Base-by-base conservation (phyloP, 148 eudicot species). In the Polygonum maritimum region DNA sequence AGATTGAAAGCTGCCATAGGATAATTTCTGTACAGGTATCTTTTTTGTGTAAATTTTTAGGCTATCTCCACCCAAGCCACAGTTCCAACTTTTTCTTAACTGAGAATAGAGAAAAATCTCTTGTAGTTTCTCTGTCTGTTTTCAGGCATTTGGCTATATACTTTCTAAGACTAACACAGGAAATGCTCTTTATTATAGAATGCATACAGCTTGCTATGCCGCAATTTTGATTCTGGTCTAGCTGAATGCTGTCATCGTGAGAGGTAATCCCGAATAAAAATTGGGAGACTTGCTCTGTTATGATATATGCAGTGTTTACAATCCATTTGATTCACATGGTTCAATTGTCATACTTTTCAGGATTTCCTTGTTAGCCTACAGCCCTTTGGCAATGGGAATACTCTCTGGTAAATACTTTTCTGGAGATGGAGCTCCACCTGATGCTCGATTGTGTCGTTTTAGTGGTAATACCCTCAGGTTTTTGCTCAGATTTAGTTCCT, bases 341-440 rank as follows among this genome's bases (percentile, higher is more conserved):
- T 73, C 58, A 47, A 48, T 47, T 47, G 14, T 75, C 75, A 67
- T 65, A 8, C 58, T 63, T 58, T 33, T 73, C 82, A 93, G 97
- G 79, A 77, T 91, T 47, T 86, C 79, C 83, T 84, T 93, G 84
- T 85, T 91, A 87, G 98, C 91, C 26, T 91, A 93, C 82, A 93
- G 97, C 81, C 98, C 98, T 76, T 78, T 91, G 88, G 98, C 98
- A 41, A 93, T 93, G 98, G 97, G 98, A 40, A 87, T 93, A 76
- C 89, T 93, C 18, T 87, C 92, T 49, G 98, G 97, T 77, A 93
- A 93, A 81, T 93, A 93, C 78, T 85, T 87, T 55, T 77, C 83
- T 47, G 80, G 67, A 69, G 86, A 87, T 69, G 85, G 86, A 39
- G 91, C 89, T 60, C 94, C 98, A 73, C 48, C 80, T 62, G 88